These are phyloP conservation scores for Anethum foeniculum DNA, from an alignment of 140 eudicot genomes.

Conservation along the genomic window DNA sequence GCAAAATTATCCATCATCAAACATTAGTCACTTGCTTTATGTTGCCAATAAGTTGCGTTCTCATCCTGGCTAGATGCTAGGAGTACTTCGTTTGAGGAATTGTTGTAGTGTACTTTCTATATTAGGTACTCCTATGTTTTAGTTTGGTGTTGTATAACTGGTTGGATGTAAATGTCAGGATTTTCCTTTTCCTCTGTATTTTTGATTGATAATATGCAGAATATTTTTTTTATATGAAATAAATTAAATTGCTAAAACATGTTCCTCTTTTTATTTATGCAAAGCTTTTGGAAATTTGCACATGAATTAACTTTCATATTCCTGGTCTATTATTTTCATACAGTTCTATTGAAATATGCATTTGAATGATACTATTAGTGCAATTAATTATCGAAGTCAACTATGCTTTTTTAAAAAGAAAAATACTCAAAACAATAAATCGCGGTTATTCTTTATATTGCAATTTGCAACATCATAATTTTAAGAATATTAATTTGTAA, in stretches of 20 bases:
- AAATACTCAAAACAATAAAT: background rate
- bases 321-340: no score
- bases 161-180: constrained; percentile 35
- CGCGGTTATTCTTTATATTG: background rate
- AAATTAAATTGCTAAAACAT: no score
- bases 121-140: background rate
- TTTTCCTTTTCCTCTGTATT: background rate
- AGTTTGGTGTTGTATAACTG: constrained; percentile 18
- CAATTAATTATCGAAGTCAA: no score
- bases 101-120: constrained; percentile 7
- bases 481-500: no score
- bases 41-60: constrained; percentile 74
- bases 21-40: constrained; percentile 81
- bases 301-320: background rate
- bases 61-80: constrained; percentile 17
- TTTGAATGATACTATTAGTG: background rate
- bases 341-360: background rate
- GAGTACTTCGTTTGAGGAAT: background rate
- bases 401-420: background rate
- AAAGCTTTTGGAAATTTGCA: background rate
- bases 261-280: no score
- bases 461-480: no score
- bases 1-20: constrained; percentile 77
- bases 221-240: no score
- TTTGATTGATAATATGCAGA: no score